Conservation (phyloP, 352 stramenopile genomes). For the Phytophthora hibernalis region DNA sequence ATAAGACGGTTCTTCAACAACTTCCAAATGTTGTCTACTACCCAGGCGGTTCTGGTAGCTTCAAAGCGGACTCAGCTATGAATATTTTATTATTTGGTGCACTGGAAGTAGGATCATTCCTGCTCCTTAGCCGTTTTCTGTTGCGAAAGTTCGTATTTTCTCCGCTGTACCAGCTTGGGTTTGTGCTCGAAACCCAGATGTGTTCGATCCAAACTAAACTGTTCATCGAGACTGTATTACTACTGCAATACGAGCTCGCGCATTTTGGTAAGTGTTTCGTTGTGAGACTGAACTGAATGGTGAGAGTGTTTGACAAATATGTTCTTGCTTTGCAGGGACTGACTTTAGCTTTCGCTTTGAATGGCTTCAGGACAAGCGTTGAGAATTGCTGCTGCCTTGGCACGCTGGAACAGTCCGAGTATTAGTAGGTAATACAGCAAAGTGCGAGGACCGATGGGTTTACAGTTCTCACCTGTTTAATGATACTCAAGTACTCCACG, state of each 20-base stretch:
- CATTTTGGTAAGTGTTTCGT: constrained; percentile 1
- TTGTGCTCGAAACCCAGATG: constrained; percentile 41
- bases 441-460: too few relatives aligned
- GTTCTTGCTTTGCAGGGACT: not conserved
- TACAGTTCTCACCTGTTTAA: too few relatives aligned
- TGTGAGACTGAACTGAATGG: not conserved
- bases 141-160: constrained; percentile 36
- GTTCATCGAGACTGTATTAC: not conserved
- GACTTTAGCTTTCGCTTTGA: constrained; percentile 8
- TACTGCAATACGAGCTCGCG: constrained; percentile 12
- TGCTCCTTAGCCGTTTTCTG: constrained; percentile 29
- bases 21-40: constrained; percentile 43
- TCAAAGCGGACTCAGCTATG: not conserved
- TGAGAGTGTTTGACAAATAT: not conserved
- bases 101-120: constrained; percentile 39
- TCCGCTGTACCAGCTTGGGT: constrained; percentile 36
- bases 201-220: constrained; percentile 3
- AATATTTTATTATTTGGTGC: constrained; percentile 21
- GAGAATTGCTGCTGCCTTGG: too few relatives aligned
- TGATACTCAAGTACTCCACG: too few relatives aligned
- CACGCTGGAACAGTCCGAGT: too few relatives aligned
- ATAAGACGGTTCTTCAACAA: constrained; percentile 37
- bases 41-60: constrained; percentile 10
- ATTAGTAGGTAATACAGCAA: too few relatives aligned
- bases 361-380: not conserved